Conservation (phyloP, 2,329 filamentous ascomycete species). For the Periconia macrospinosa region DNA sequence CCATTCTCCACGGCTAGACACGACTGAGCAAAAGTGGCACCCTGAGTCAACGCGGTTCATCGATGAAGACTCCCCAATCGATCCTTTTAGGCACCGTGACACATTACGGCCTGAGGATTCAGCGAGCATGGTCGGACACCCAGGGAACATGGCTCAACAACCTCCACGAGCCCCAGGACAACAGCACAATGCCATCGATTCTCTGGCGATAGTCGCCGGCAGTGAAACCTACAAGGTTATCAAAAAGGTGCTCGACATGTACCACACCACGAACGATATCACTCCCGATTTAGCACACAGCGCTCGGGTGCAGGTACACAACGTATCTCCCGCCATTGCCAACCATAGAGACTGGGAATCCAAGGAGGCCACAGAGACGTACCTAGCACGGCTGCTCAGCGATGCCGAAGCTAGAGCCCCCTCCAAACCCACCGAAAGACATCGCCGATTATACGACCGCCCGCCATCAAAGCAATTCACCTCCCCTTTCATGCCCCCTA, state of each 20-base stretch:
- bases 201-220: constrained; percentile 17
- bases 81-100: constrained; percentile 35
- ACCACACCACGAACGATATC: constrained; percentile 41
- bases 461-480: constrained; percentile 11
- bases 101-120: constrained; percentile 43
- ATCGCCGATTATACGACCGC: background rate
- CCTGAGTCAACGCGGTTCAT: constrained; percentile 26
- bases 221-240: constrained; percentile 49
- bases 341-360: constrained; percentile 58
- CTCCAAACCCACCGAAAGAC: background rate
- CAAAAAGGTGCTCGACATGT: constrained; percentile 45
- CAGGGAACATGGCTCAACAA: constrained; percentile 15
- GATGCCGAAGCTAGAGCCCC: constrained; percentile 25
- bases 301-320: constrained; percentile 46
- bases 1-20: constrained; percentile 17
- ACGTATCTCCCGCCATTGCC: constrained; percentile 56
- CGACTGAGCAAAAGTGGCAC: constrained; percentile 21
- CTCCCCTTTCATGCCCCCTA: constrained; percentile 14
- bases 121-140: constrained; percentile 37
- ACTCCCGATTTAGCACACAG: constrained; percentile 44
- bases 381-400: constrained; percentile 52
- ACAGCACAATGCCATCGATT: constrained; percentile 7
- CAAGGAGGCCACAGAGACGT: constrained; percentile 58
- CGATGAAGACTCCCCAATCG: constrained; percentile 34
- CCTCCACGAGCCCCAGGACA: constrained; percentile 27